phyloP scores from a whole-genome alignment of 352 stramenopile species.

The Pythium chondricola region DNA sequence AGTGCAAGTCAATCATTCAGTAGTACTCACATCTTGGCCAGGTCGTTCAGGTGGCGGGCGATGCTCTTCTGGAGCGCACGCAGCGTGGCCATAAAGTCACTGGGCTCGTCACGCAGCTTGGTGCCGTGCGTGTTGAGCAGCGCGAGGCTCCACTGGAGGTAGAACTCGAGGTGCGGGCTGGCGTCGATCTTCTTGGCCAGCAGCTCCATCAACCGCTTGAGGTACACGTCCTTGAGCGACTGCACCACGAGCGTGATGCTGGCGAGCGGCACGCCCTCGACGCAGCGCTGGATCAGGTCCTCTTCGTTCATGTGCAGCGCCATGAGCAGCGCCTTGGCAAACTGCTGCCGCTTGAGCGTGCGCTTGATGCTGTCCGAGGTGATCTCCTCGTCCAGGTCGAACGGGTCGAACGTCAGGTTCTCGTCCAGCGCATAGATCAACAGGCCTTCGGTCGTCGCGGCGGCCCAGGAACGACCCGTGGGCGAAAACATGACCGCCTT shows the following conservation, averaged over 20 bases:
- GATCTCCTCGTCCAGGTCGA: conserved; percentile 97
- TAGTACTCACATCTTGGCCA: conserved; percentile 77
- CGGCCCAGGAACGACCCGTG: conserved; percentile 95
- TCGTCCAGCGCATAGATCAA: conserved; percentile 97
- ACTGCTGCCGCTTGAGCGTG: conserved; percentile 87
- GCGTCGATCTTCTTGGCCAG: conserved; percentile 90
- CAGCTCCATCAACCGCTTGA: conserved; percentile 90
- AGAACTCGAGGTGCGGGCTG: conserved; percentile 97
- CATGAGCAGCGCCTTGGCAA: conserved; percentile 93
- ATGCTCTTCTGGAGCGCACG: conserved; percentile 86
- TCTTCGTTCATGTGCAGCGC: conserved; percentile 96
- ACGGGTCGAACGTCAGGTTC: conserved; percentile 97
- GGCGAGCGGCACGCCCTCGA: conserved; percentile 88
- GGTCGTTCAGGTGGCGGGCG: conserved; percentile 72
- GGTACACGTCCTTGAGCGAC: conserved; percentile 86
- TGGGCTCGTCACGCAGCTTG: conserved; percentile 72
- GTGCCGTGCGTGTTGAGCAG: conserved; percentile 92
- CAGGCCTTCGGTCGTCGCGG: conserved; percentile 96
- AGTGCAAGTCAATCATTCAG: conserved; percentile 15
- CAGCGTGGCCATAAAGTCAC: conserved; percentile 73
- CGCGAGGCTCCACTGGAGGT: conserved; percentile 93
- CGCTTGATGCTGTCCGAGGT: conserved; percentile 91
- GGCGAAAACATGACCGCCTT: conserved; percentile 96
- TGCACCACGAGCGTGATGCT: conserved; percentile 90
- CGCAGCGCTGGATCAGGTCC: conserved; percentile 85